phyloP scores from a whole-genome alignment of 306 rosid genomes.

The Abrus precatorius region DNA sequence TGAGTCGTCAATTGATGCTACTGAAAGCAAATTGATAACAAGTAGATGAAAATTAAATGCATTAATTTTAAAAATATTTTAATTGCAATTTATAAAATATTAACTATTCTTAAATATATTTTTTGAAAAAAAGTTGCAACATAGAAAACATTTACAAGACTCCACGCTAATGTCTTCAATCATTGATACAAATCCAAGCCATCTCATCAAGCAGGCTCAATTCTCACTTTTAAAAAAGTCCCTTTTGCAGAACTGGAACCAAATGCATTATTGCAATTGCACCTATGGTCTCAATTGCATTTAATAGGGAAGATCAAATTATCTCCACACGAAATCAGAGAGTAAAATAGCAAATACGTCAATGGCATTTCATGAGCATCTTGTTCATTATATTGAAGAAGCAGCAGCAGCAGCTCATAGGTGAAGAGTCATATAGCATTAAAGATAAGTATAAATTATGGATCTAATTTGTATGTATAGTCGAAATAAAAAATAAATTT shows the following conservation, averaged over 20 bases:
- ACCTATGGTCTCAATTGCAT: not conserved
- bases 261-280: too few relatives aligned
- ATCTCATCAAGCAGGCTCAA: not conserved
- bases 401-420: not conserved
- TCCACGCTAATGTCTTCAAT: not conserved
- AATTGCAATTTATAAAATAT: not conserved
- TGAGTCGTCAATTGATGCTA: not conserved
- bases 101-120: not conserved
- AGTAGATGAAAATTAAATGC: not conserved
- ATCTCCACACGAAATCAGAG: not conserved
- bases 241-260: too few relatives aligned
- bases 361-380: not conserved
- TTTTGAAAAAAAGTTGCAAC: not conserved
- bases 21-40: not conserved
- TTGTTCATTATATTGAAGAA: not conserved
- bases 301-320: not conserved
- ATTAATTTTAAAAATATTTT: not conserved
- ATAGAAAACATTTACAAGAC: not conserved
- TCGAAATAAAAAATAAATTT: too few relatives aligned
- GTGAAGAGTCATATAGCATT: not conserved
- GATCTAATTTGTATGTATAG: not conserved
- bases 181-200: not conserved
- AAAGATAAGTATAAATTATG: constrained; percentile 1
- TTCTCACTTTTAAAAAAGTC: too few relatives aligned
- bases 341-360: not conserved